Evolutionary conservation across 257 asterid species (phyloP).

Genomic region (Ocimum tenuiflorum): DNA sequence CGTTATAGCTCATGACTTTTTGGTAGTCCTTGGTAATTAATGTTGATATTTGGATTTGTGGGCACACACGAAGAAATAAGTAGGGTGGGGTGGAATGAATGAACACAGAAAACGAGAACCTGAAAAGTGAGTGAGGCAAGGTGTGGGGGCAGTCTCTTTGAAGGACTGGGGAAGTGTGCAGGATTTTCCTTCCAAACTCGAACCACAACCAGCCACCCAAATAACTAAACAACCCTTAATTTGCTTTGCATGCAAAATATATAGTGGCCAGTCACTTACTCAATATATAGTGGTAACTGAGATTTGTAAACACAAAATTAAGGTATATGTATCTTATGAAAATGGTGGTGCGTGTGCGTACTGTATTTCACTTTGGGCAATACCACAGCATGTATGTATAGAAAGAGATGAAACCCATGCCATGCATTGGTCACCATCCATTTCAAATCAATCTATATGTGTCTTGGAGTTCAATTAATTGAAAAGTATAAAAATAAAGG

Average conservation of each 20-base stretch:
- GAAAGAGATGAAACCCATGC: neutral
- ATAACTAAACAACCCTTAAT: no score
- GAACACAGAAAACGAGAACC: conserved; percentile 33
- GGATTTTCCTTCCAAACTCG: conserved; percentile 20
- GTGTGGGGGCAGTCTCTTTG: conserved; percentile 35
- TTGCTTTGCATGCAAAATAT: no score
- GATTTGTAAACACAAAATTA: no score
- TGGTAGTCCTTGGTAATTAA: no score
- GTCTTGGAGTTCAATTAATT: neutral
- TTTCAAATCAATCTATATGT: neutral
- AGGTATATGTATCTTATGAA: no score
- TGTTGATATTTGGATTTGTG: neutral
- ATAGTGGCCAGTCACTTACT: no score
- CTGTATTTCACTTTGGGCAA: no score
- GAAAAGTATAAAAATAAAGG: neutral
- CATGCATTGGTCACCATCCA: conserved; percentile 12
- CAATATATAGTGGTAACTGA: no score
- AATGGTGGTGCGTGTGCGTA: no score
- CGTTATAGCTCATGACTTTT: neutral
- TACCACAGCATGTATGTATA: neutral
- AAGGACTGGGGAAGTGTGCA: conserved; percentile 43
- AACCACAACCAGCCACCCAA: conserved; percentile 8
- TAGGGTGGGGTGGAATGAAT: neutral
- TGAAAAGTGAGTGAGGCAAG: conserved; percentile 40
- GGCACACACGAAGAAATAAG: neutral